Evolutionary conservation across 805 yeast genomes (phyloP).

Genomic region (Ogataea pini): DNA sequence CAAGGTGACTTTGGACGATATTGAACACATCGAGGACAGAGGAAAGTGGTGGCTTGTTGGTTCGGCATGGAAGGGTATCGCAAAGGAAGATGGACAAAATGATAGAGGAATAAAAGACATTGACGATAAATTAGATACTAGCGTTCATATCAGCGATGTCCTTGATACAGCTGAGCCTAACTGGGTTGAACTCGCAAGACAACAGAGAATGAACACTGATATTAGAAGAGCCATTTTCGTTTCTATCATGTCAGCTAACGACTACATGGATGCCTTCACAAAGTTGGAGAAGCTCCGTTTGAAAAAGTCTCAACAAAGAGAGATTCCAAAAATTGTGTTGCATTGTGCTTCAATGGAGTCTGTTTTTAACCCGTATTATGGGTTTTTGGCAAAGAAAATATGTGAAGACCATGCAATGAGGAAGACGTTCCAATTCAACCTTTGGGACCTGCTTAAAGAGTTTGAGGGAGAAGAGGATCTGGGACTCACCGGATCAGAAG

Average conservation of each 20-base stretch:
- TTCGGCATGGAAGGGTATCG: constrained; percentile 87
- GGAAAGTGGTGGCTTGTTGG: constrained; percentile 99
- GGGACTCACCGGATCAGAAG: constrained; percentile 27
- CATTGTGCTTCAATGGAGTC: constrained; percentile 88
- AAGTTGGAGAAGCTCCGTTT: constrained; percentile 78
- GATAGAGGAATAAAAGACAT: constrained; percentile 40
- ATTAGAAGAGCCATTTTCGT: constrained; percentile 91
- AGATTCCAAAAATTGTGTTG: constrained; percentile 78
- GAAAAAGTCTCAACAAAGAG: constrained; percentile 78
- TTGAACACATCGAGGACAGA: constrained; percentile 67
- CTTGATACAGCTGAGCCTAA: constrained; percentile 75
- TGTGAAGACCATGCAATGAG: constrained; percentile 73
- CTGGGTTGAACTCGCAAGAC: constrained; percentile 83
- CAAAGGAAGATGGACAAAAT: constrained; percentile 29
- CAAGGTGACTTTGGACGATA: constrained; percentile 81
- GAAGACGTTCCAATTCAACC: constrained; percentile 82
- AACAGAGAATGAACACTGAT: constrained; percentile 94
- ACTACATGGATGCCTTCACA: constrained; percentile 82
- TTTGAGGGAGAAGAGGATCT: constrained; percentile 52
- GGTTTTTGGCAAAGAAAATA: constrained; percentile 71
- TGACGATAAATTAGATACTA: neutral
- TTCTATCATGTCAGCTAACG: constrained; percentile 93
- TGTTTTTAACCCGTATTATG: constrained; percentile 87
- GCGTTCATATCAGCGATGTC: constrained; percentile 48
- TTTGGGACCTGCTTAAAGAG: constrained; percentile 84